Evolutionary conservation across 306 rosid genomes (phyloP).

Genomic region (Trifolium fragiferum): DNA sequence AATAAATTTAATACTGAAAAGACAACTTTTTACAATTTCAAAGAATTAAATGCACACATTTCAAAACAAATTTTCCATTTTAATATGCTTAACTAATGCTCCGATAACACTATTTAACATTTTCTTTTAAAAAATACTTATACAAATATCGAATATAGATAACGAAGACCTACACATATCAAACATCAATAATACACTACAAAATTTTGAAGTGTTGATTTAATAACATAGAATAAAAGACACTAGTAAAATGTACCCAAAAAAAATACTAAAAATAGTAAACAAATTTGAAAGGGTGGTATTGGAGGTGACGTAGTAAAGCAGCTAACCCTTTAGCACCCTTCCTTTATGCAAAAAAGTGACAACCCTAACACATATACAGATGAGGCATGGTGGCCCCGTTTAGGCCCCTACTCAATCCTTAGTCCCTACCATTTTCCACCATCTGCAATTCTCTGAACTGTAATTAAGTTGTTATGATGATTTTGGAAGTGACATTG

Average conservation of each 20-base stretch:
- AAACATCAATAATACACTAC: neutral
- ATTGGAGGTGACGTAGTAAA: constrained; percentile 69
- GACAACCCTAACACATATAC: constrained; percentile 10
- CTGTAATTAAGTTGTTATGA: constrained; percentile 51
- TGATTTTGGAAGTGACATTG: constrained; percentile 48
- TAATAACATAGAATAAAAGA: neutral
- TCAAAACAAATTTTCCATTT: too few relatives aligned
- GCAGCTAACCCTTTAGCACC: constrained; percentile 49
- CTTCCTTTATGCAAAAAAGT: constrained; percentile 30
- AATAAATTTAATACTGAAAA: too few relatives aligned
- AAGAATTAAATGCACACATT: too few relatives aligned
- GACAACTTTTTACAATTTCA: too few relatives aligned
- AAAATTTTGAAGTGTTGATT: neutral
- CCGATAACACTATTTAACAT: too few relatives aligned
- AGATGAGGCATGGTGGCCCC: constrained; percentile 55
- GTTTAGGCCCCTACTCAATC: constrained; percentile 42
- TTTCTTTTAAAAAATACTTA: too few relatives aligned
- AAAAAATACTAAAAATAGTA: constrained; percentile 37
- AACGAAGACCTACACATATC: neutral
- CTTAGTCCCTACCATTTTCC: constrained; percentile 62
- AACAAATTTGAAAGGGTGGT: constrained; percentile 33
- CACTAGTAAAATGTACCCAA: too few relatives aligned
- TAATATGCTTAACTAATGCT: too few relatives aligned
- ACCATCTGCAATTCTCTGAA: constrained; percentile 41
- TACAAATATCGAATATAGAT: too few relatives aligned